phyloP scores from a whole-genome alignment of 768 basidiomycete genomes.

The Melanogaster broomeanus region DNA sequence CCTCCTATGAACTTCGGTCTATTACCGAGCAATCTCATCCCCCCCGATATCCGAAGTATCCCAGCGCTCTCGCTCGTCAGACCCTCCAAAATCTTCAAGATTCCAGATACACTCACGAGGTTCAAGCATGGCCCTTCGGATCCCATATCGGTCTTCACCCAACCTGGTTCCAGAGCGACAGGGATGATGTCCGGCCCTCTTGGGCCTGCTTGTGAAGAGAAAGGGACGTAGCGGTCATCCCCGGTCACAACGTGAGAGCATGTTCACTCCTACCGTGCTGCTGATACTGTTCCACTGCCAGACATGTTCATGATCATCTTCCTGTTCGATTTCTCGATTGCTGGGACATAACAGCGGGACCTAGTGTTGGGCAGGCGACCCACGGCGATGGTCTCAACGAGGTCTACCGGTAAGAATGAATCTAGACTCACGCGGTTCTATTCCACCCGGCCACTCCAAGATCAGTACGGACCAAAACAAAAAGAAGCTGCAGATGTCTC shows the following conservation, averaged over 20 bases:
- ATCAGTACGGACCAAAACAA: no score
- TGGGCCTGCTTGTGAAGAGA: constrained; percentile 15
- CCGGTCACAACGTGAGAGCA: constrained; percentile 6
- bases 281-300: no score
- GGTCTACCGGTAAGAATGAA: constrained; percentile 21
- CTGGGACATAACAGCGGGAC: no score
- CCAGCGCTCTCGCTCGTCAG: constrained; percentile 1
- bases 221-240: no score
- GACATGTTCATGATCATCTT: no score
- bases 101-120: constrained; percentile 34
- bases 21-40: constrained; percentile 16
- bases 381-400: constrained; percentile 21
- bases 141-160: constrained; percentile 70
- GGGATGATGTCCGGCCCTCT: constrained; percentile 14
- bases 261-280: no score
- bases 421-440: constrained; percentile 27
- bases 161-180: constrained; percentile 88
- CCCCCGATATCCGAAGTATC: constrained; percentile 13
- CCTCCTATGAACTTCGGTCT: no score
- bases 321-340: no score
- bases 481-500: constrained; percentile 11
- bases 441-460: no score
- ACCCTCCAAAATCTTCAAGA: constrained; percentile 13
- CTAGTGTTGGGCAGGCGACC: constrained; percentile 38
- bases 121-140: constrained; percentile 32